phyloP scores from a whole-genome alignment of 208 protist genomes.

The Crithidia acanthocephali region DNA sequence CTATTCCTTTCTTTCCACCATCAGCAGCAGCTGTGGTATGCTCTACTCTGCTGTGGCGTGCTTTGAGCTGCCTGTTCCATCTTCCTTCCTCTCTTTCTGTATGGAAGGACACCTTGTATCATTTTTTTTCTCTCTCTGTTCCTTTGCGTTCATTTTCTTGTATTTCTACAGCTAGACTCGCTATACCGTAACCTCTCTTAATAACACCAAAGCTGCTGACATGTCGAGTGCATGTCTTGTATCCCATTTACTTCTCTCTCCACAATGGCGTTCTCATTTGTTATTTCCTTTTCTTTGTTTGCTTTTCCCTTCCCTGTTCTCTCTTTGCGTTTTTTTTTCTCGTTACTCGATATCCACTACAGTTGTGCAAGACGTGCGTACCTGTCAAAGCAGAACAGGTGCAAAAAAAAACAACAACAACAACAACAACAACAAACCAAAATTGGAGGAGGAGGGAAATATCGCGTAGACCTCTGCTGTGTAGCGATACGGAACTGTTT shows the following conservation, averaged over 20 bases:
- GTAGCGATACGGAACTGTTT: too few relatives aligned
- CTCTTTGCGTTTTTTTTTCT: background rate
- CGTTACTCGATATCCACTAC: background rate
- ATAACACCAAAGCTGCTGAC: too few relatives aligned
- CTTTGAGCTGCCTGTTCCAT: background rate
- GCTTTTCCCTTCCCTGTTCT: background rate
- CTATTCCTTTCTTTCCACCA: background rate
- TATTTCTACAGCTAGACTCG: too few relatives aligned
- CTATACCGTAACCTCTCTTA: too few relatives aligned
- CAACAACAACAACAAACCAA: background rate
- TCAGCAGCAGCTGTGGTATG: too few relatives aligned
- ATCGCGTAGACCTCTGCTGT: too few relatives aligned
- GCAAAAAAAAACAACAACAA: background rate
- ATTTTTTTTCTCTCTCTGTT: background rate
- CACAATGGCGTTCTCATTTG: background rate
- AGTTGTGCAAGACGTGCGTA: background rate
- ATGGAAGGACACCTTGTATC: background rate
- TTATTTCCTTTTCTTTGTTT: constrained; percentile 10
- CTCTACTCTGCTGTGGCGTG: too few relatives aligned
- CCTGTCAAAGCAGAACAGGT: background rate
- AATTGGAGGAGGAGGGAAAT: too few relatives aligned
- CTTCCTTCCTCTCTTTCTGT: background rate
- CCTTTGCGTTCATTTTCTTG: background rate
- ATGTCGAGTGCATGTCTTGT: background rate
- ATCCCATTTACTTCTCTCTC: background rate